Evolutionary conservation across 257 asterid genomes (phyloP).

Genomic region (Solanum pimpinellifolium): DNA sequence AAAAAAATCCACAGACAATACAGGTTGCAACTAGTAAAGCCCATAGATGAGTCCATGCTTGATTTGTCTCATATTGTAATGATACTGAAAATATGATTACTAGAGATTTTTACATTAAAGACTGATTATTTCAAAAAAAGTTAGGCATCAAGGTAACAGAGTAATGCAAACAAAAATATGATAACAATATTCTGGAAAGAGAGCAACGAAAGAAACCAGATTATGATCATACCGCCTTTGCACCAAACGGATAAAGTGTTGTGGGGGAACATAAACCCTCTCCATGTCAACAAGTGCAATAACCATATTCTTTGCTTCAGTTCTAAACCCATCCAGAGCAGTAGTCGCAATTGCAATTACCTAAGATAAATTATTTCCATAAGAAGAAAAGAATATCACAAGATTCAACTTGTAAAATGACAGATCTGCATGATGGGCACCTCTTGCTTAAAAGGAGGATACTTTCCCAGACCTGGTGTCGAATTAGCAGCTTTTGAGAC

Average conservation of each 20-base stretch:
- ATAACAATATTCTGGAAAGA: neutral
- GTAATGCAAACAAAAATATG: neutral
- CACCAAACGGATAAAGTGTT: constrained; percentile 26
- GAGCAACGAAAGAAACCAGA: neutral
- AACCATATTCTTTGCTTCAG: constrained; percentile 17
- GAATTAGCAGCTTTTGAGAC: constrained; percentile 90
- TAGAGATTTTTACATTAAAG: neutral
- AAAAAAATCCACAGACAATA: neutral
- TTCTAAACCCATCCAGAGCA: constrained; percentile 12
- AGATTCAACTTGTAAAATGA: neutral
- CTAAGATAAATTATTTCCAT: neutral
- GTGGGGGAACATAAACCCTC: constrained; percentile 27
- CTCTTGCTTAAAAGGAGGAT: constrained; percentile 98
- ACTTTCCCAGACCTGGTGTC: constrained; percentile 97
- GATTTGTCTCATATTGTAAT: neutral
- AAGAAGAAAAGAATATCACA: neutral
- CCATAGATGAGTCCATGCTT: neutral
- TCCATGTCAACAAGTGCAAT: constrained; percentile 22
- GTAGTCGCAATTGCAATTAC: constrained; percentile 10
- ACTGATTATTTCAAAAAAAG: neutral
- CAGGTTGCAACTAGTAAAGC: neutral
- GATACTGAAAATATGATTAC: neutral
- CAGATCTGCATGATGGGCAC: constrained; percentile 14
- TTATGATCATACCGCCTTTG: constrained; percentile 67
- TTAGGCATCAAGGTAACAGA: neutral